Base-by-base conservation (phyloP, 352 stramenopile species). In the Phytophthora quininea region DNA sequence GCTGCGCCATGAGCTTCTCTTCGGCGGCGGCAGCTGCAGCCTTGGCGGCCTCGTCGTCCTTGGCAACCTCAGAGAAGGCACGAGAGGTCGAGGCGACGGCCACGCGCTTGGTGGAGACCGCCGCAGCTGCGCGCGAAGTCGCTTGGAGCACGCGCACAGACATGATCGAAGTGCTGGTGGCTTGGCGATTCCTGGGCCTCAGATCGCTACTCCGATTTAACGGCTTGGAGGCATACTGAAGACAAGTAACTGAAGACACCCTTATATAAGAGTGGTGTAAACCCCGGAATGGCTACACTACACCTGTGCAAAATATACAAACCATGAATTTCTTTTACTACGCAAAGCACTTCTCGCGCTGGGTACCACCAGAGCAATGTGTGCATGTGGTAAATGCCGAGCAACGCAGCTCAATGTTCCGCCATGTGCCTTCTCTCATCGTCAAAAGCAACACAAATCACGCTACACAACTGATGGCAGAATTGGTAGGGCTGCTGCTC, bases 1-100 rank as follows among this genome's bases (percentile, higher is more conserved):
- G 64, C 66, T 78, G 71, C 62, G 53, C 77, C 83, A 76, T 91
- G 64, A 71, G 76, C 71, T 63, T 77, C 59, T 80, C 71, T 47
- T 78, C 71, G 29, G 59, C 60, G 3, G 56, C 70, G 19, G 51
- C 58, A 35, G 71, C 71, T 24, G 73, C 76, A 29, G 79, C 69
- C 49, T 84, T 84, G 50, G 72, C 68, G 35, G 68, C 74, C 10
- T 78, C 73, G 0, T 85, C 76, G 15, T 82, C 73, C 49, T 80
- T 76, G 5, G 57, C 52, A 29, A 80, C 69, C 37, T 88, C 80
- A 37, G 81, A 82, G 74, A 88, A 90, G 55, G 62, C 54, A 15
- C 71, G 71, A 14, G 57, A 66, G 7, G 58, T 58, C 9, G 54
- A 50, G 52, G 24, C 43, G 24, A 64, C 67, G 46, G 59, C 52